A percentile compares a stretch with the other conserved stretches of the same genome.
These are phyloP conservation scores for Backusella liffmaniae DNA, from an alignment of 192 early-diverging fungal species.

Conservation along the genomic window DNA sequence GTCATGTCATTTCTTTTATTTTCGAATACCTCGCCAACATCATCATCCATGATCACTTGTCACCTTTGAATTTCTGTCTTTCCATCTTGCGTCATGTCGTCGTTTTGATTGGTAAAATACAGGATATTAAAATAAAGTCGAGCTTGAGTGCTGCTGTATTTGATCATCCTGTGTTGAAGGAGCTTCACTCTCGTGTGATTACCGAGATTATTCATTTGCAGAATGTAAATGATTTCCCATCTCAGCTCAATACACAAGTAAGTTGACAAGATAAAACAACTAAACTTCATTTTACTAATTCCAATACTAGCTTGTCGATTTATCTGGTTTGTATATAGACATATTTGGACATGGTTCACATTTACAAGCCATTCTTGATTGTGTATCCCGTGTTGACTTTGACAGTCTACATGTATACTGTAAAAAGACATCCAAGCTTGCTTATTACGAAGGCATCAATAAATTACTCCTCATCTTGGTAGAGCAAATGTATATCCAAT, in stretches of 20 bases:
- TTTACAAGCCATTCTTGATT: background rate
- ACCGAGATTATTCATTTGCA: background rate
- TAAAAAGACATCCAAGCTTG: background rate
- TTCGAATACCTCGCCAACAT: slow-evolving; percentile 12
- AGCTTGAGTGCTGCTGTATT: background rate
- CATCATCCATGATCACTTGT: background rate
- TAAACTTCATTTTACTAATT: background rate
- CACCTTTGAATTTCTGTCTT: slow-evolving; percentile 4
- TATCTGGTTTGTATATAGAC: slow-evolving; percentile 14
- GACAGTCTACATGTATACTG: background rate
- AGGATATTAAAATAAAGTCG: background rate
- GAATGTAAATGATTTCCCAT: background rate
- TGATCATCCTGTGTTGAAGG: slow-evolving; percentile 19
- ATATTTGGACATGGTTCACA: slow-evolving; percentile 18
- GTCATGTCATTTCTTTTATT: background rate
- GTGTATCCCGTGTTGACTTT: slow-evolving; percentile 11
- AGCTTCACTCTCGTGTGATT: background rate
- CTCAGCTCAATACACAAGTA: slow-evolving; percentile 4
- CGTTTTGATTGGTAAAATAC: background rate
- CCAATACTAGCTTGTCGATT: background rate
- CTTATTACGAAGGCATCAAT: background rate
- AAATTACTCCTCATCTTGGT: background rate
- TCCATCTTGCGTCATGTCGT: slow-evolving; percentile 7
- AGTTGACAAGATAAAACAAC: background rate
- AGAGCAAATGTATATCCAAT: background rate